Evolutionary conservation across 139 green algal species (phyloP).

Genomic region (Tetradesmus lagerheimii): DNA sequence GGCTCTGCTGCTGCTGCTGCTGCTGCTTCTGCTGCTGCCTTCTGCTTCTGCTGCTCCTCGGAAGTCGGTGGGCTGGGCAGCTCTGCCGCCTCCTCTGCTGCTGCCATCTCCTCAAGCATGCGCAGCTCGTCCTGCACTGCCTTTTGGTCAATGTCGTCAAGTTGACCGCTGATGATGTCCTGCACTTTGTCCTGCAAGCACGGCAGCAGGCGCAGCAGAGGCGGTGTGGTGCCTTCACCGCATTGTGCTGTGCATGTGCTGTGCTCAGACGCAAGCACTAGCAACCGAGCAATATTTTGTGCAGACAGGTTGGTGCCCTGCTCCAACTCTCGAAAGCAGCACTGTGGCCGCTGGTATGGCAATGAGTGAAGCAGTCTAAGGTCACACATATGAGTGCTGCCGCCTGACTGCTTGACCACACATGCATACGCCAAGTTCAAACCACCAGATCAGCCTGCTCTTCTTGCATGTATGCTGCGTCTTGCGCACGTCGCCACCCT

Average conservation of each 20-base stretch:
- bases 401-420: too few species aligned
- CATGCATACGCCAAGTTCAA: too few species aligned
- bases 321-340: too few species aligned
- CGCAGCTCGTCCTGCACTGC: constrained; percentile 34
- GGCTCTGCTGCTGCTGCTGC: constrained; percentile 24
- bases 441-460: too few species aligned
- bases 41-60: constrained; percentile 11
- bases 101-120: constrained; percentile 22
- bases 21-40: not conserved
- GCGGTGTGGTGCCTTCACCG: not conserved
- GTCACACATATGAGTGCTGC: too few species aligned
- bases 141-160: constrained; percentile 27
- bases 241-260: not conserved
- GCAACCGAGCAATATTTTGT: not conserved
- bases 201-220: not conserved
- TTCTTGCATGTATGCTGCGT: too few species aligned
- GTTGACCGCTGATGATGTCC: constrained; percentile 30
- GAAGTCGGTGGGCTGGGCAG: constrained; percentile 5
- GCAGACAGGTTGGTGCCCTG: too few species aligned
- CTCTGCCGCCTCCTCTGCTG: constrained; percentile 9
- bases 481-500: too few species aligned
- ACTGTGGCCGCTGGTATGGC: too few species aligned
- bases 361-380: too few species aligned
- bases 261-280: not conserved
- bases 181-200: constrained; percentile 49